Evolutionary conservation across 345 rosid genomes (phyloP), one percentile per base, ranked within the genome.

Genomic region (Citrus trifoliata): DNA sequence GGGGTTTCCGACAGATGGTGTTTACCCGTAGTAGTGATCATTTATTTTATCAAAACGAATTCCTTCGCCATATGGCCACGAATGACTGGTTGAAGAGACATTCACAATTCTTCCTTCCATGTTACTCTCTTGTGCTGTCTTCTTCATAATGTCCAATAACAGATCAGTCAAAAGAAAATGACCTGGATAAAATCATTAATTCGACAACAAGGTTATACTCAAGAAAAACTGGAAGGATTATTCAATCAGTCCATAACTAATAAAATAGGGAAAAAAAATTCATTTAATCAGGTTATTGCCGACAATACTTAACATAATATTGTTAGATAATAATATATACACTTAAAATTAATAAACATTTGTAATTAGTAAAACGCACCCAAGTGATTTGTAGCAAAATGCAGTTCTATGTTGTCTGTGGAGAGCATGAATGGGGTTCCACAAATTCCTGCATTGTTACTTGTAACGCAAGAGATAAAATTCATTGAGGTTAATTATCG

Each of bases 121-220:
- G 53, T 72, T 83, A 77, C 91, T 88, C 83, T 87, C 83, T 27
- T 16, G 81, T 40, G 91, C 89, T 55, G 96, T 85, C 76, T 89
- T 88, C 88, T 88, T 93, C 96, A 93, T 92, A 0, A 75, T 89
- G 12, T 89, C 95, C 90, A 92, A 78, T 76, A 92, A 83, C 73
- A 89, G 95, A 46, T 83, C 86, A 7, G 96, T 88, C 83, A 92
- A 67, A 71, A 92, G 92, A 85, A 93, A 93, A 86, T 93, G 96
- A 70, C 96, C 96, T 89, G 90, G 64, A 71, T 28, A 70, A 51
- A 74, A 78, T 22, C 4, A 10, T 42, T 42, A 42, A 64, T 76
- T 70, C n/a, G 4, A 30, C 69, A 74, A 51, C 22, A 55, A 51
- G 59, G 37, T 76, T 59, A 66, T 59, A 66, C 30, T 7, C 16